Conservation (phyloP, 441 rosid species). For the Adansonia gregorii region DNA sequence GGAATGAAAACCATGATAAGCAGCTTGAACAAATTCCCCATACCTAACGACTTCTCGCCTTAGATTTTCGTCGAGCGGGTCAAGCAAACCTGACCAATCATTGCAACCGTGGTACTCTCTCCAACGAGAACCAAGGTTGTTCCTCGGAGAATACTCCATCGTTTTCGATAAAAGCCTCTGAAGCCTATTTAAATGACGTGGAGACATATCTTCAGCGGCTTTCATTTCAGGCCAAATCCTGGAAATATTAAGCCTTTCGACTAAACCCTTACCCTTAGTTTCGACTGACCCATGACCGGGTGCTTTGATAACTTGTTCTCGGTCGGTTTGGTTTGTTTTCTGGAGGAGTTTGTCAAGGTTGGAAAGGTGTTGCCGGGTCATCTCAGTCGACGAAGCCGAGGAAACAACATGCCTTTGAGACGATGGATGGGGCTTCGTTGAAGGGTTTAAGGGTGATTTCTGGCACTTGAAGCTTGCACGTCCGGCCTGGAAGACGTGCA, state of each 20-base stretch:
- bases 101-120: slow-evolving; percentile 58
- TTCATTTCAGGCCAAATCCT: slow-evolving; percentile 81
- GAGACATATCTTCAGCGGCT: slow-evolving; percentile 89
- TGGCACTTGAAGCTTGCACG: slow-evolving; percentile 49
- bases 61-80: slow-evolving; percentile 70
- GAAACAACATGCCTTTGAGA: slow-evolving; percentile 22
- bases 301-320: slow-evolving; percentile 17
- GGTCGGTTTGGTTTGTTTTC: slow-evolving; percentile 25
- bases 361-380: slow-evolving; percentile 53
- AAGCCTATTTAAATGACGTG: slow-evolving; percentile 65
- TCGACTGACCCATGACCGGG: slow-evolving; percentile 32
- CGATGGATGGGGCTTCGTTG: slow-evolving; percentile 24
- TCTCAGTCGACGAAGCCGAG: slow-evolving; percentile 30
- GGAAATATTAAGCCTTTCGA: slow-evolving; percentile 58
- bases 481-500: slow-evolving; percentile 41
- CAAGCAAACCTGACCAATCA: slow-evolving; percentile 69
- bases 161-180: slow-evolving; percentile 76
- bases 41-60: slow-evolving; percentile 71
- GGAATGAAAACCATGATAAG: slow-evolving; percentile 66
- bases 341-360: slow-evolving; percentile 71
- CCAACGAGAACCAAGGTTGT: slow-evolving; percentile 62
- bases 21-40: slow-evolving; percentile 70
- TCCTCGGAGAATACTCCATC: slow-evolving; percentile 81
- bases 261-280: slow-evolving; percentile 37
- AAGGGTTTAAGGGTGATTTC: slow-evolving; percentile 48